Evolutionary conservation across 2,329 filamentous ascomycete genomes (phyloP).

Genomic region (Fusarium sambucinum): DNA sequence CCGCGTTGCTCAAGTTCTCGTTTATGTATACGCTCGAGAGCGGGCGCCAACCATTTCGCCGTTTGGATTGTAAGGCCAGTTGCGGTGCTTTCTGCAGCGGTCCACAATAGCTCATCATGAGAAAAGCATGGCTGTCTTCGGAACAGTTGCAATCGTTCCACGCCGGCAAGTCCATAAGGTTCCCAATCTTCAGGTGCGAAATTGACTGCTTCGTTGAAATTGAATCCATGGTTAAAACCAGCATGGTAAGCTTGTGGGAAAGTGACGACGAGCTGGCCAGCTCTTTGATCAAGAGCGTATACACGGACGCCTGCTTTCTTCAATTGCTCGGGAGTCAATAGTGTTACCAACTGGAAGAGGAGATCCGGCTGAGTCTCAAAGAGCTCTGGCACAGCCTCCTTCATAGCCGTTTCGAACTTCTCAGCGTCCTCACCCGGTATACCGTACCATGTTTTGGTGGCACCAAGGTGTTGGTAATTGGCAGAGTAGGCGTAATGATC

Average conservation of each 20-base stretch:
- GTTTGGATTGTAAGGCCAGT: slow-evolving; percentile 79
- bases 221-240: slow-evolving; percentile 98
- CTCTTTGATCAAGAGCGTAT: slow-evolving; percentile 94
- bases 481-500: slow-evolving; percentile 98
- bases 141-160: slow-evolving; percentile 87
- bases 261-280: slow-evolving; percentile 95
- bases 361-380: slow-evolving; percentile 98
- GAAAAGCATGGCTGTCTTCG: slow-evolving; percentile 95
- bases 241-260: slow-evolving; percentile 98
- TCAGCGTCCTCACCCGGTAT: slow-evolving; percentile 94
- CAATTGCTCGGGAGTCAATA: slow-evolving; percentile 92
- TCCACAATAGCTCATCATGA: slow-evolving; percentile 93
- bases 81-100: slow-evolving; percentile 82
- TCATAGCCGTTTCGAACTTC: slow-evolving; percentile 96
- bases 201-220: slow-evolving; percentile 98
- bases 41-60: slow-evolving; percentile 93
- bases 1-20: slow-evolving; percentile 78
- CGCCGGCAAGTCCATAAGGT: slow-evolving; percentile 86
- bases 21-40: slow-evolving; percentile 80
- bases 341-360: slow-evolving; percentile 95
- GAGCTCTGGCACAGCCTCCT: slow-evolving; percentile 91
- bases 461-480: slow-evolving; percentile 98
- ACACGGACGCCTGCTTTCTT: slow-evolving; percentile 93
- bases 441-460: slow-evolving; percentile 99
- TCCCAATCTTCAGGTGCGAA: slow-evolving; percentile 98